Conservation (phyloP, 441 rosid genomes). For the Corymbia citriodora region DNA sequence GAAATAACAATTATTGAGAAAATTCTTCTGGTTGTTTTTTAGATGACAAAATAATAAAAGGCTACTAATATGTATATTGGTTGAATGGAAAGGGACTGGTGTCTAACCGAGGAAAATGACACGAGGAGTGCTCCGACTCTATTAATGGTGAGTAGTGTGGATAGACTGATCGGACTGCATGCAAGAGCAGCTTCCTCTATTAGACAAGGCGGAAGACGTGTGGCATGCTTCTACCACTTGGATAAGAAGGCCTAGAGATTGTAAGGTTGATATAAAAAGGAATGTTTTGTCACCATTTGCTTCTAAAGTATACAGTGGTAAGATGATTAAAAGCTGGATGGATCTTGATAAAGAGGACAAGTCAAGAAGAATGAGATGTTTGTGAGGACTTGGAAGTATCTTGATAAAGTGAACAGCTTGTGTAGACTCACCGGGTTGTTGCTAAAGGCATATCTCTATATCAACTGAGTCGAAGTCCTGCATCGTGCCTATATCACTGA, state of each 20-base stretch:
- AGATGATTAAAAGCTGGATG: background rate
- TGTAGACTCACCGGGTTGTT: background rate
- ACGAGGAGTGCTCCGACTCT: too few species aligned
- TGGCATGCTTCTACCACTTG: background rate
- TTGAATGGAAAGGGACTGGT: too few species aligned
- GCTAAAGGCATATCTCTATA: background rate
- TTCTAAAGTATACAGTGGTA: background rate
- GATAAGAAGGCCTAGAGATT: background rate
- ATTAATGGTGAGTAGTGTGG: too few species aligned
- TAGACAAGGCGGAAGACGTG: too few species aligned
- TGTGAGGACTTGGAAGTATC: background rate
- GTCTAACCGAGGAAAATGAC: too few species aligned
- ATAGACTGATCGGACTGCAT: too few species aligned
- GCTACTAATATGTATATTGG: too few species aligned
- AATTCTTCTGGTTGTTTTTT: too few species aligned
- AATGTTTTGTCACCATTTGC: background rate
- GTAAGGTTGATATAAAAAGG: background rate
- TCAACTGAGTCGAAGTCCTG: background rate
- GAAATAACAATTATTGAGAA: too few species aligned
- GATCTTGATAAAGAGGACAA: background rate
- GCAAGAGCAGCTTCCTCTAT: too few species aligned
- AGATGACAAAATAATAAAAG: too few species aligned
- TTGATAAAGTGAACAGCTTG: background rate
- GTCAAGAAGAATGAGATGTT: background rate
- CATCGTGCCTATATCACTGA: background rate